Conservation (phyloP, 768 basidiomycete genomes). For the Termitomyces sp. region DNA sequence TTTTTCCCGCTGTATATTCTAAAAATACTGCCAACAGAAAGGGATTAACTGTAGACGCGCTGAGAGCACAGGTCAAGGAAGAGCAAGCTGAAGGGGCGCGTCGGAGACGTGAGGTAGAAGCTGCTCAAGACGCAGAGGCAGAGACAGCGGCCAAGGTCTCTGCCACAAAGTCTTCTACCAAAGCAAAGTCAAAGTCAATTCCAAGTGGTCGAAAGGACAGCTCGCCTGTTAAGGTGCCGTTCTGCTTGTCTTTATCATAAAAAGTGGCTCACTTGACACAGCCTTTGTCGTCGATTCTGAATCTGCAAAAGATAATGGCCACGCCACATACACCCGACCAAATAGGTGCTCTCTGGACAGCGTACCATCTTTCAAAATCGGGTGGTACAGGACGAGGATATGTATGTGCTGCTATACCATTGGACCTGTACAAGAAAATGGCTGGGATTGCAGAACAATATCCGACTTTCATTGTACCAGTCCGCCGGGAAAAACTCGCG, state of each 20-base stretch:
- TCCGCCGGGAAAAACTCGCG: conserved; percentile 46
- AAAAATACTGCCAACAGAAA: conserved; percentile 25
- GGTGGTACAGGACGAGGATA: conserved; percentile 78
- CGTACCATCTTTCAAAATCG: conserved; percentile 81
- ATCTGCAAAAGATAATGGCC: conserved; percentile 61
- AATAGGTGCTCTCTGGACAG: conserved; percentile 81
- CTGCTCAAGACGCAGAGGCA: conserved; percentile 1
- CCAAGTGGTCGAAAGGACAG: conserved; percentile 46
- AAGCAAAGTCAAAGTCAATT: conserved; percentile 1
- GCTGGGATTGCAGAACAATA: conserved; percentile 54
- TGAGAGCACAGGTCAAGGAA: conserved; percentile 28
- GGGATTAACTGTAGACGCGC: conserved; percentile 33
- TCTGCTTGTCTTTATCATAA: background rate
- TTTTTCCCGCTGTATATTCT: conserved; percentile 12
- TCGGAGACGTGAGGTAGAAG: conserved; percentile 13
- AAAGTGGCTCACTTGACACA: conserved; percentile 23
- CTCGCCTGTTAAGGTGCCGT: conserved; percentile 59
- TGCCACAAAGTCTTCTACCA: conserved; percentile 6
- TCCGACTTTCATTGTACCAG: conserved; percentile 76
- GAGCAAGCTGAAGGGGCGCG: conserved; percentile 24
- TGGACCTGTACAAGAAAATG: conserved; percentile 72
- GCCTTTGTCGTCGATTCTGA: conserved; percentile 81
- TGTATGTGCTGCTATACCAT: conserved; percentile 78
- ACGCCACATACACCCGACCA: conserved; percentile 68
- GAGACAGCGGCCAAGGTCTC: conserved; percentile 6